A percentile compares a stretch with the other conserved stretches of the same genome.
Evolutionary conservation across 2,329 filamentous ascomycete genomes (phyloP).

Genomic region (Cadophora malorum): DNA sequence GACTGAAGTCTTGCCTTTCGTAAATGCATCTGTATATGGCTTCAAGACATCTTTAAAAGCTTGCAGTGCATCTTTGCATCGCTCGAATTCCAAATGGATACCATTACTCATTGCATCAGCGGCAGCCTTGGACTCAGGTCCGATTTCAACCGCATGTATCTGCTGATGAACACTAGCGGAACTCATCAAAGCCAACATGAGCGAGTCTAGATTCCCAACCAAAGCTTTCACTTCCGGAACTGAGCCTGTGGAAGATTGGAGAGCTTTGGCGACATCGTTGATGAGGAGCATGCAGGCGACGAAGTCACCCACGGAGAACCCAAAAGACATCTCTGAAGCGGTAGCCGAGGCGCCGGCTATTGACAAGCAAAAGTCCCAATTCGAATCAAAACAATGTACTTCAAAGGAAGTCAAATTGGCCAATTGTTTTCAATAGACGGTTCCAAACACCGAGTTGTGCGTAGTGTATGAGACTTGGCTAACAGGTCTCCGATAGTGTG

Average conservation of each 20-base stretch:
- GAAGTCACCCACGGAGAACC: slow-evolving; percentile 1
- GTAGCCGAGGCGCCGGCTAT: background rate
- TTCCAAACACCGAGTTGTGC: no score
- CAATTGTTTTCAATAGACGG: no score
- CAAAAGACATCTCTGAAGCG: background rate
- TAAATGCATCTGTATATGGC: background rate
- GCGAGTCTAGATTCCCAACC: background rate
- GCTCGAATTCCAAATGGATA: background rate
- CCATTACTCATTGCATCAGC: background rate
- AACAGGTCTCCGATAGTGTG: no score
- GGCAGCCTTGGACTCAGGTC: background rate
- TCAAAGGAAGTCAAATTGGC: no score
- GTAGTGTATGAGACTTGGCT: no score
- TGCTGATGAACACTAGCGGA: background rate
- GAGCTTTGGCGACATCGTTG: background rate
- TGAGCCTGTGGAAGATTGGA: background rate
- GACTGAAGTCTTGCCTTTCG: background rate
- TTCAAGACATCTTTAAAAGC: background rate
- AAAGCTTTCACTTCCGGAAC: background rate
- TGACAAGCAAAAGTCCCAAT: no score
- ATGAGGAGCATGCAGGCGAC: slow-evolving; percentile 3
- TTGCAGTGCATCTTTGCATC: background rate
- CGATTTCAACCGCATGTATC: background rate
- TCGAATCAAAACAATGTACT: no score
- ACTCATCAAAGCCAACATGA: background rate